A percentile compares a stretch with the other conserved stretches of the same genome.
Evolutionary conservation across 2,329 filamentous ascomycete genomes (phyloP).

Genomic region (Venturia effusa): DNA sequence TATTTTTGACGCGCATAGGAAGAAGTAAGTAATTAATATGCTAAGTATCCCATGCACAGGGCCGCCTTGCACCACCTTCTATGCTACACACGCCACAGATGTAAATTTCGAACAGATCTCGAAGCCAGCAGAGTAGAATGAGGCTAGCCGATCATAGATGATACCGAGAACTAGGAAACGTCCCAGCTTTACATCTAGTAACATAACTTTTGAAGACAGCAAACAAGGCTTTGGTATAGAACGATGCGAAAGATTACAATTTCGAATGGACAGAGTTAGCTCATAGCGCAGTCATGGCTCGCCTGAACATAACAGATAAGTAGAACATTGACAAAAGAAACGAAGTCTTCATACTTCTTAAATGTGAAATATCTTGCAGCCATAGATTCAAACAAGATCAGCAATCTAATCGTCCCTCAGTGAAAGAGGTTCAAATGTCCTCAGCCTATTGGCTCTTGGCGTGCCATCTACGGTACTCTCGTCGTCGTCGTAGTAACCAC

Average conservation of each 20-base stretch:
- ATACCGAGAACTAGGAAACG: background rate
- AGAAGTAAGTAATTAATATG: too few species aligned
- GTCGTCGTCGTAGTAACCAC: slow-evolving; percentile 39
- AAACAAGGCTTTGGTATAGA: background rate
- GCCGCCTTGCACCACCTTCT: background rate
- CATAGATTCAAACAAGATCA: background rate
- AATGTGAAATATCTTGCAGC: background rate
- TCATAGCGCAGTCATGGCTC: background rate
- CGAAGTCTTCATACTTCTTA: background rate
- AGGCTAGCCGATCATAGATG: background rate
- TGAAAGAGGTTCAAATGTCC: background rate
- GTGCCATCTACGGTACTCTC: slow-evolving; percentile 33
- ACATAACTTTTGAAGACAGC: background rate
- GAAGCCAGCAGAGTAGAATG: background rate
- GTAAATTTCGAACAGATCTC: background rate
- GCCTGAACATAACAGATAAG: background rate
- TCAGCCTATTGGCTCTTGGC: slow-evolving; percentile 6
- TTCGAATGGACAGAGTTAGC: background rate
- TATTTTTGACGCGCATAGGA: too few species aligned
- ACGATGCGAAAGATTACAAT: background rate
- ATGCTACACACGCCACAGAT: background rate
- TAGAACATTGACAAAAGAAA: background rate
- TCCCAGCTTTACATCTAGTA: background rate
- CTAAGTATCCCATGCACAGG: background rate
- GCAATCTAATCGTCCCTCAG: background rate